Evolutionary conservation across 805 yeast genomes (phyloP).

Genomic region (Candida glaebosa): DNA sequence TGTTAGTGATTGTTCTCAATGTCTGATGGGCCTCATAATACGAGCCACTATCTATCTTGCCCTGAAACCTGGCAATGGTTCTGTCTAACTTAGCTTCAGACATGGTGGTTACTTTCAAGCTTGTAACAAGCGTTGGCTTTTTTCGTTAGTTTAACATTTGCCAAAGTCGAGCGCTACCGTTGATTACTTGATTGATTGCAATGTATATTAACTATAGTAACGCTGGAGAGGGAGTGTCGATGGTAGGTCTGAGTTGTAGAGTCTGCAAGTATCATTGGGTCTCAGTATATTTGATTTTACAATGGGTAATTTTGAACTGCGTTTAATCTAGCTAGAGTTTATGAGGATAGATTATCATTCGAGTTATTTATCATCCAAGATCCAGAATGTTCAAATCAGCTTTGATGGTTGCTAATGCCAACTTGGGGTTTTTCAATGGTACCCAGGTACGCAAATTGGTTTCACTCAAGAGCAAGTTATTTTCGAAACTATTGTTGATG

Average conservation of each 20-base stretch:
- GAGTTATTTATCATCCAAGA: not conserved
- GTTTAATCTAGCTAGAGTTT: too few relatives aligned
- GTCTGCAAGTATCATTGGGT: too few relatives aligned
- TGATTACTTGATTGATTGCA: too few relatives aligned
- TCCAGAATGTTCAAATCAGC: conserved; percentile 3
- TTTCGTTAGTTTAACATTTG: not conserved
- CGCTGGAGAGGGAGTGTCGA: too few relatives aligned
- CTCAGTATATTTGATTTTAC: too few relatives aligned
- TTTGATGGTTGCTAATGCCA: not conserved
- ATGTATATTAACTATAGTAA: too few relatives aligned
- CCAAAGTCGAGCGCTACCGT: conserved; percentile 2
- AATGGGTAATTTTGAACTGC: too few relatives aligned
- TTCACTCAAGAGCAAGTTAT: conserved; percentile 4
- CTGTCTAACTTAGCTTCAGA: conserved; percentile 46
- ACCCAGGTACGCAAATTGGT: conserved; percentile 8
- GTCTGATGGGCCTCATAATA: conserved; percentile 97
- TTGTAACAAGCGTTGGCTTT: not conserved
- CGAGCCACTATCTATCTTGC: conserved; percentile 67
- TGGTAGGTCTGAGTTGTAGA: too few relatives aligned
- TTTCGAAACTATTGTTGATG: not conserved
- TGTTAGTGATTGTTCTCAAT: conserved; percentile 79
- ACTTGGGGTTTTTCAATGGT: conserved; percentile 7
- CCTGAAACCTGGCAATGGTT: conserved; percentile 63
- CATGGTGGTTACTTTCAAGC: conserved; percentile 7
- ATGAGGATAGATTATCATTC: too few relatives aligned